Conservation (phyloP, 2,329 filamentous ascomycete genomes). For the Aschersonia sp. region DNA sequence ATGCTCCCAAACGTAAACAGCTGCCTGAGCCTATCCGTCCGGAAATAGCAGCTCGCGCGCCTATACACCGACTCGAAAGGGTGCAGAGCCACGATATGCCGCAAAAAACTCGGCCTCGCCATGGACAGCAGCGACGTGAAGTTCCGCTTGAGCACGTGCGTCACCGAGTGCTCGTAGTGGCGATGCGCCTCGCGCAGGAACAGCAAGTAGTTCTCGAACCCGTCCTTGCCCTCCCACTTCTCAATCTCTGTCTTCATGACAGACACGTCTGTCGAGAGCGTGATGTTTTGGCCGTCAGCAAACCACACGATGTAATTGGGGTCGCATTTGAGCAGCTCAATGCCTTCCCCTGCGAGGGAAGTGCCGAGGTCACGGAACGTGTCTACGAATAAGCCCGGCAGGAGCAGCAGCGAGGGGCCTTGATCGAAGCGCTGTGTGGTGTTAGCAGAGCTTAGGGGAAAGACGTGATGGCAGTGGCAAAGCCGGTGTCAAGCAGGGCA, state of each 20-base stretch:
- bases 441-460: too few relatives aligned
- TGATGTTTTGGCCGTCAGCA: slow-evolving; percentile 48
- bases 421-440: slow-evolving; percentile 47
- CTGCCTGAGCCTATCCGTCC: slow-evolving; percentile 12
- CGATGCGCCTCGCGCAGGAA: slow-evolving; percentile 54
- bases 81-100: slow-evolving; percentile 45
- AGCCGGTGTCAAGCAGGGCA: not conserved
- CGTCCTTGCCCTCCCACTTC: slow-evolving; percentile 56
- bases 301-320: slow-evolving; percentile 68
- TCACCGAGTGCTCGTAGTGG: slow-evolving; percentile 55
- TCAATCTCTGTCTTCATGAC: slow-evolving; percentile 59
- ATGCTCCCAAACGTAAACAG: slow-evolving; percentile 1
- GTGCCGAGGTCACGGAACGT: slow-evolving; percentile 57
- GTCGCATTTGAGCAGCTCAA: slow-evolving; percentile 56
- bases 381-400: slow-evolving; percentile 56
- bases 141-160: slow-evolving; percentile 52
- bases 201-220: slow-evolving; percentile 52
- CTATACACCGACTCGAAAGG: slow-evolving; percentile 59
- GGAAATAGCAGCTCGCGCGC: slow-evolving; percentile 52
- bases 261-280: slow-evolving; percentile 52
- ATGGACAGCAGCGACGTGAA: slow-evolving; percentile 48
- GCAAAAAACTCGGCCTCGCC: slow-evolving; percentile 41
- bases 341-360: slow-evolving; percentile 48
- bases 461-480: not conserved
- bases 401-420: slow-evolving; percentile 58